Evolutionary conservation across 1,284 basidiomycete genomes (phyloP).

Genomic region (Rhodotorula sp.): DNA sequence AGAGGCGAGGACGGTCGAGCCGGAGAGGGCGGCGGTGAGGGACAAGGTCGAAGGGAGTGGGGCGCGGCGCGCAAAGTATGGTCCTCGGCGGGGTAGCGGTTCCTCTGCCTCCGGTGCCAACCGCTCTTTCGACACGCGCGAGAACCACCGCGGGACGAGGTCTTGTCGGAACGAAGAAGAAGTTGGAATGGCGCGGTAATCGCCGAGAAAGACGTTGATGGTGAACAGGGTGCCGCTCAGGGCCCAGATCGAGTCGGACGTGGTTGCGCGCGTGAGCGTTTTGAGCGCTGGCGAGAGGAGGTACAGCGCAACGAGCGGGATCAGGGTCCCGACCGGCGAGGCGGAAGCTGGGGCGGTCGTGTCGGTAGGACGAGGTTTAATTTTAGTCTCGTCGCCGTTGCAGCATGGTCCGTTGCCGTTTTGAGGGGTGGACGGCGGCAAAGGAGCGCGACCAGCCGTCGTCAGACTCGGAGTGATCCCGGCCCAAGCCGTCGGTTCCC

Average conservation of each 20-base stretch:
- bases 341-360: not conserved
- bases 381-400: too few relatives aligned
- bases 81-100: slow-evolving; percentile 23
- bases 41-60: slow-evolving; percentile 77
- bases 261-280: slow-evolving; percentile 90
- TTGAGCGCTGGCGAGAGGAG: slow-evolving; percentile 86
- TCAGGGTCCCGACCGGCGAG: slow-evolving; percentile 51
- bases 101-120: too few relatives aligned
- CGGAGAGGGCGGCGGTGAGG: slow-evolving; percentile 90
- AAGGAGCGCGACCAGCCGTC: too few relatives aligned
- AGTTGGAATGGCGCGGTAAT: slow-evolving; percentile 56
- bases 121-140: not conserved
- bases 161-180: slow-evolving; percentile 44
- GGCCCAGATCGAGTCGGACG: slow-evolving; percentile 95
- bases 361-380: not conserved
- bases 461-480: slow-evolving; percentile 10
- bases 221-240: slow-evolving; percentile 67
- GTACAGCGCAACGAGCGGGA: slow-evolving; percentile 83
- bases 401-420: slow-evolving; percentile 44
- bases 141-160: slow-evolving; percentile 52
- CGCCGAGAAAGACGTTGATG: slow-evolving; percentile 64
- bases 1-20: slow-evolving; percentile 89
- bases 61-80: slow-evolving; percentile 18
- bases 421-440: not conserved
- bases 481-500: slow-evolving; percentile 6